Evolutionary conservation across 2,329 filamentous ascomycete genomes (phyloP).

Genomic region (Boeremia exigua): DNA sequence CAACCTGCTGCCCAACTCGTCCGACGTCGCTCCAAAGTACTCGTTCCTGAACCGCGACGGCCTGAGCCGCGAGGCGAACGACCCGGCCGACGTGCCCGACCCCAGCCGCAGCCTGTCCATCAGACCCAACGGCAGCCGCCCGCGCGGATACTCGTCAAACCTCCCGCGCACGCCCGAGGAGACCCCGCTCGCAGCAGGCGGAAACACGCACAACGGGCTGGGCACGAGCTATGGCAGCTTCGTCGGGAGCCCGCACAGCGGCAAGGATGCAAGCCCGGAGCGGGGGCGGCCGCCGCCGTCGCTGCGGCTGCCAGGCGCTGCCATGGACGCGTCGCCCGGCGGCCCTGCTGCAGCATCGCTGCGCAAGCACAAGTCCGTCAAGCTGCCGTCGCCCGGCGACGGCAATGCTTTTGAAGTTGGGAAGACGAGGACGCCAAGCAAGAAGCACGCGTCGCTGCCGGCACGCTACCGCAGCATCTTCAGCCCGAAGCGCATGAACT

Average conservation of each 20-base stretch:
- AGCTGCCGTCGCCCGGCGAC: slow-evolving; percentile 24
- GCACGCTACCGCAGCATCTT: slow-evolving; percentile 46
- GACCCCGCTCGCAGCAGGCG: slow-evolving; percentile 34
- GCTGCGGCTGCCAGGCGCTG: slow-evolving; percentile 68
- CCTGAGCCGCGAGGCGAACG: slow-evolving; percentile 27
- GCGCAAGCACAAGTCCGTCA: slow-evolving; percentile 26
- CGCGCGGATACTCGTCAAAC: slow-evolving; percentile 4
- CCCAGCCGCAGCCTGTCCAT: slow-evolving; percentile 25
- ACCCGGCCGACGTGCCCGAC: slow-evolving; percentile 33
- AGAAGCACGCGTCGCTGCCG: slow-evolving; percentile 36
- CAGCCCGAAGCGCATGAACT: slow-evolving; percentile 51
- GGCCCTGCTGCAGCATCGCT: slow-evolving; percentile 23
- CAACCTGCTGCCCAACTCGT: slow-evolving; percentile 42
- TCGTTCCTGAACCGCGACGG: slow-evolving; percentile 49
- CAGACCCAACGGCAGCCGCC: slow-evolving; percentile 21
- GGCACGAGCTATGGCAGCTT: slow-evolving; percentile 68
- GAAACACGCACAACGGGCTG: slow-evolving; percentile 34
- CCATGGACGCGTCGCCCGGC: slow-evolving; percentile 52
- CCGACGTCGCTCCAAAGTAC: slow-evolving; percentile 49
- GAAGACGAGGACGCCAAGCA: slow-evolving; percentile 45
- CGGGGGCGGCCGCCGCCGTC: slow-evolving; percentile 49
- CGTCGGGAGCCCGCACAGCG: slow-evolving; percentile 57
- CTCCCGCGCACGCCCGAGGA: slow-evolving; percentile 34
- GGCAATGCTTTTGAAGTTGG: slow-evolving; percentile 55
- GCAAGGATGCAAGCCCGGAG: slow-evolving; percentile 14